Conservation (phyloP, 805 yeast genomes). For the Monosporozyma servazzii region DNA sequence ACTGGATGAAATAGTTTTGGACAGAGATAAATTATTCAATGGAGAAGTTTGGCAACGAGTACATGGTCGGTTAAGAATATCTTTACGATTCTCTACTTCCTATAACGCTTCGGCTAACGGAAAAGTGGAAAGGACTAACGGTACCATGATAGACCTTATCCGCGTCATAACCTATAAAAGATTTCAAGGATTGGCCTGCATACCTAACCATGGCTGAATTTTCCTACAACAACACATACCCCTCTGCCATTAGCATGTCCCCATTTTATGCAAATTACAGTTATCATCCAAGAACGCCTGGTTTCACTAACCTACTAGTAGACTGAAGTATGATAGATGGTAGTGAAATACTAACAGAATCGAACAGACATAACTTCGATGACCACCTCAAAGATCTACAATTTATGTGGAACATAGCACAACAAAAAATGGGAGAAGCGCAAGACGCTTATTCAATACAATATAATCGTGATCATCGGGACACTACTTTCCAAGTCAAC, state of each 20-base stretch:
- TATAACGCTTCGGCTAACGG: too few relatives aligned
- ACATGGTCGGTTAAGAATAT: too few relatives aligned
- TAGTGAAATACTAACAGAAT: too few relatives aligned
- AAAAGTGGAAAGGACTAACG: neutral
- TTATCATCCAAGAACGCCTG: conserved; percentile 1
- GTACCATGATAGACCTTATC: neutral
- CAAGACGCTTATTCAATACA: neutral
- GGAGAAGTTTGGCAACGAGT: neutral
- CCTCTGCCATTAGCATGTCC: neutral
- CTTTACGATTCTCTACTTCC: too few relatives aligned
- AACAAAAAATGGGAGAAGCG: neutral
- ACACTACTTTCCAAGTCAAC: neutral
- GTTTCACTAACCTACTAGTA: neutral
- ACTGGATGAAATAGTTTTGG: neutral
- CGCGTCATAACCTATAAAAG: neutral
- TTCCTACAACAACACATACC: conserved; percentile 1
- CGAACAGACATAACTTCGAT: too few relatives aligned
- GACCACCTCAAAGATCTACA: neutral
- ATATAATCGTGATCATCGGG: neutral
- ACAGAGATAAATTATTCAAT: neutral
- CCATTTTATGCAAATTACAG: conserved; percentile 3
- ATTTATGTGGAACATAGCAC: neutral
- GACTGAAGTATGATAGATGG: neutral
- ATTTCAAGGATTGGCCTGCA: neutral
- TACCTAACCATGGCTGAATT: neutral